phyloP scores from a whole-genome alignment of 768 basidiomycete species.

The Xerocomellus amylosporus region DNA sequence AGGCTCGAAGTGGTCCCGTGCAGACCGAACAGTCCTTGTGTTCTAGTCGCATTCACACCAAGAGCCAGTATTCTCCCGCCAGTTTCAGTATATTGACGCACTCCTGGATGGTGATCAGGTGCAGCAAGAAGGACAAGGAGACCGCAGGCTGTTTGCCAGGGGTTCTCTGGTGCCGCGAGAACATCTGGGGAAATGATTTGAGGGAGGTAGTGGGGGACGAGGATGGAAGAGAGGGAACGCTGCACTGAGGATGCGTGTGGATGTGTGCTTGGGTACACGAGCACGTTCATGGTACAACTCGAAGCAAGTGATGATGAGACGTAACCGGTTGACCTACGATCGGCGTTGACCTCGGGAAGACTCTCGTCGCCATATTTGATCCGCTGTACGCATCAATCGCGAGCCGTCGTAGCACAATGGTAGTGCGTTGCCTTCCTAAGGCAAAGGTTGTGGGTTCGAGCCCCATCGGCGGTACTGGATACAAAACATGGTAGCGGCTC shows the following conservation, averaged over 20 bases:
- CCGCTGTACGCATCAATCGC: too few species aligned
- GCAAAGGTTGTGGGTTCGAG: conserved; percentile 40
- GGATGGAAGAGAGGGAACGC: conserved; percentile 53
- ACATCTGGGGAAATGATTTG: conserved; percentile 59
- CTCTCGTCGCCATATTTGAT: background rate
- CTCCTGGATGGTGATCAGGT: conserved; percentile 39
- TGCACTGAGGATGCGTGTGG: conserved; percentile 44
- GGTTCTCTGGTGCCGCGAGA: conserved; percentile 58
- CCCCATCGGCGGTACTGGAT: conserved; percentile 37
- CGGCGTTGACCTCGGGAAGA: too few species aligned
- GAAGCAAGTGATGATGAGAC: too few species aligned
- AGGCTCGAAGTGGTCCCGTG: conserved; percentile 39
- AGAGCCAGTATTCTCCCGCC: conserved; percentile 76
- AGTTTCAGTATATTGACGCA: conserved; percentile 57
- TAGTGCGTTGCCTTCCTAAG: conserved; percentile 41
- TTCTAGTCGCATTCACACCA: conserved; percentile 57
- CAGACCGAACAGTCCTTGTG: conserved; percentile 36
- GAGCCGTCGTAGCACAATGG: conserved; percentile 40
- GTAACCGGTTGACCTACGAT: too few species aligned
- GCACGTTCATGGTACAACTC: conserved; percentile 57
- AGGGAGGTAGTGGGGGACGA: conserved; percentile 76
- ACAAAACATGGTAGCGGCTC: conserved; percentile 22
- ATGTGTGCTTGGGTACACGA: conserved; percentile 67
- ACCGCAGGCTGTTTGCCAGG: conserved; percentile 75
- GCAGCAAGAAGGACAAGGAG: conserved; percentile 77